Percentiles rank a stretch among this genome's conserved stretches.
Evolutionary conservation across 768 basidiomycete genomes (phyloP).

Genomic region (Harrya chromipes): DNA sequence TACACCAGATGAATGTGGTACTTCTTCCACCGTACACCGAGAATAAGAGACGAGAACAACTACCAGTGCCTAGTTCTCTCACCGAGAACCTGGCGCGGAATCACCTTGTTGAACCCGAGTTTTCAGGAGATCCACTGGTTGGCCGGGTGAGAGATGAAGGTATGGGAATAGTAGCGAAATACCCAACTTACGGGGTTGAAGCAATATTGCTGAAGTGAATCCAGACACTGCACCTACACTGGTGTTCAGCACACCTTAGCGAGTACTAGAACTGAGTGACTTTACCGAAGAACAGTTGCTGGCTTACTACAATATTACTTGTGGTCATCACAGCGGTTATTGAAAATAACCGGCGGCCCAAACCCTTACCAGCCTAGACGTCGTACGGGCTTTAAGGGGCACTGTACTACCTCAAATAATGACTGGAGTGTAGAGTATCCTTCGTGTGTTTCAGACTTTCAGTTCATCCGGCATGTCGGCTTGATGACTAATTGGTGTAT

Average conservation of each 20-base stretch:
- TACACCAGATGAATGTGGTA: conserved; percentile 44
- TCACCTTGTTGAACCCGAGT: conserved; percentile 89
- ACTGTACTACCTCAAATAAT: too few species aligned
- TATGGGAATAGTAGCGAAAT: background rate
- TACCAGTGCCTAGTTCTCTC: conserved; percentile 11
- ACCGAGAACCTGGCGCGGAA: conserved; percentile 40
- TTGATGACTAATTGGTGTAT: too few species aligned
- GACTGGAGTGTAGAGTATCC: too few species aligned
- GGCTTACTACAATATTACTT: conserved; percentile 20
- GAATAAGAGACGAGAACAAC: background rate
- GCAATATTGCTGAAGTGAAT: conserved; percentile 65
- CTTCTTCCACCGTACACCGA: conserved; percentile 24
- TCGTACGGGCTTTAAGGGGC: too few species aligned
- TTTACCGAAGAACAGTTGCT: conserved; percentile 31
- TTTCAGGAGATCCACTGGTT: conserved; percentile 81
- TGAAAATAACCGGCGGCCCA: too few species aligned
- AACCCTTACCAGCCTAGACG: too few species aligned
- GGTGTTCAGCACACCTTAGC: background rate
- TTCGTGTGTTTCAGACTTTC: too few species aligned
- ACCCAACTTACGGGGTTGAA: conserved; percentile 66
- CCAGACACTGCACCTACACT: conserved; percentile 71
- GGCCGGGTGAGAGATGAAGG: background rate
- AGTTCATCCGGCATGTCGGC: too few species aligned
- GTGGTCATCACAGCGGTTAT: too few species aligned
- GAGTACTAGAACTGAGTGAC: background rate